These are phyloP conservation scores for Rhinocladiella similis DNA, from an alignment of 2,329 filamentous ascomycete species.

Conservation along the genomic window DNA sequence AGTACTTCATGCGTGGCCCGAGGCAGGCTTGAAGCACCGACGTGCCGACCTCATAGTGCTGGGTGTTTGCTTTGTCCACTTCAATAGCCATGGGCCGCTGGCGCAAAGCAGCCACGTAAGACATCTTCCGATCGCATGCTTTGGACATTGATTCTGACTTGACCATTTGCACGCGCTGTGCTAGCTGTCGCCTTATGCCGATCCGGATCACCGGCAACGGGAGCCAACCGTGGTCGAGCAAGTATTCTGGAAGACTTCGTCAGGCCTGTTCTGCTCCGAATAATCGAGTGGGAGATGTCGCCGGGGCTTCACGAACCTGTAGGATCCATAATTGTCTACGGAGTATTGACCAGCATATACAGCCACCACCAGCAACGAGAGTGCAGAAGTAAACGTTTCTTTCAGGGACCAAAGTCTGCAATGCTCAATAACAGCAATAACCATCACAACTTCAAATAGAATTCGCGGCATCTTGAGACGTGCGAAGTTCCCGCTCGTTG, in stretches of 20 bases:
- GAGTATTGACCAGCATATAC: neutral
- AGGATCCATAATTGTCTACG: constrained; percentile 5
- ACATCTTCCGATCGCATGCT: constrained; percentile 62
- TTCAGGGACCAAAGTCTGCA: no score
- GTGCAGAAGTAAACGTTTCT: no score
- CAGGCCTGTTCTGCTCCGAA: neutral
- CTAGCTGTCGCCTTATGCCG: constrained; percentile 66
- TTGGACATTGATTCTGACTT: constrained; percentile 53
- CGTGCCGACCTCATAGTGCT: constrained; percentile 73
- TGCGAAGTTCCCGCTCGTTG: neutral
- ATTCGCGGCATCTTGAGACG: neutral
- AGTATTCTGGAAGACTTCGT: constrained; percentile 24
- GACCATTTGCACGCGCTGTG: constrained; percentile 60
- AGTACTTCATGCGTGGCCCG: constrained; percentile 72
- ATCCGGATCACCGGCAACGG: constrained; percentile 63
- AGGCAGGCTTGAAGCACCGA: constrained; percentile 62
- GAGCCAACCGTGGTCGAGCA: constrained; percentile 66
- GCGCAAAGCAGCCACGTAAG: constrained; percentile 61
- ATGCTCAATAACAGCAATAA: no score
- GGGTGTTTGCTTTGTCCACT: constrained; percentile 64
- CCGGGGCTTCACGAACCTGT: constrained; percentile 3
- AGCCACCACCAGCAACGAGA: neutral
- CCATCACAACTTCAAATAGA: neutral
- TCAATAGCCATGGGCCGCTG: constrained; percentile 67
- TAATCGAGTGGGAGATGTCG: no score